Evolutionary conservation across 2,329 filamentous ascomycete genomes (phyloP), one percentile per base, ranked within the genome.

Genomic region (Apiospora phragmitis): DNA sequence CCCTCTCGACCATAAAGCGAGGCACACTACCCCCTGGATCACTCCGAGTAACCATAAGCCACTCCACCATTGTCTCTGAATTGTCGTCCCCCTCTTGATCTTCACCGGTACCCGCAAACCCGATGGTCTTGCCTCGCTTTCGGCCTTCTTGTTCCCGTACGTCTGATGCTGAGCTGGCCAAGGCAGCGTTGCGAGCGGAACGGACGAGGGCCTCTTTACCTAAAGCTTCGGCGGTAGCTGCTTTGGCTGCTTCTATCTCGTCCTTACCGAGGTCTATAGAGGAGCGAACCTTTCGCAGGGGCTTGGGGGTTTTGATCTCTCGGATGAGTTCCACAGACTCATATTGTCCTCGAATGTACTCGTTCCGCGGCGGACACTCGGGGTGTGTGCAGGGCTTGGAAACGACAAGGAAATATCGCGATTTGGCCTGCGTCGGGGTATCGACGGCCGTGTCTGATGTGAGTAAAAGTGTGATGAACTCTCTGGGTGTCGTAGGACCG

Each of bases 311-410:
- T 0, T 91, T 92, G 18, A 98, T 88, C 81, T 98, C 95, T 67
- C 95, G 87, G 70, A 98, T 95, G 74, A 97, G 87, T 81, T 98
- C 95, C 21, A 98, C 92, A 1, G 93, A 97, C 83, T 98, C 95
- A 76, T 98, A 98, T 73, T 91, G 87, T 3, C 95, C 95, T 51
- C 94, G 88, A 67, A 97, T 93, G 79, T 92, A 95, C 21, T 93
- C 93, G 71, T 88, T 83, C 12, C 92, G 86, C 16, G 87, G 86
- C 26, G 91, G 91, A 43, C 92, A 91, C 71, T 94, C 90, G 0
- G 91, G 90, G 79, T 98, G 94, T 26, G 87, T 81, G 76, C 94
- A 93, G 1, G 95, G 95, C 80, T 93, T 94, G 2, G 94, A 97
- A 3, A 98, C 89, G 69, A 98, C 88, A 87, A 97, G 94, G 80